A percentile compares a stretch with the other conserved stretches of the same genome.
Conservation (phyloP, 1,284 basidiomycete species). For the Spongispora temasekensis region DNA sequence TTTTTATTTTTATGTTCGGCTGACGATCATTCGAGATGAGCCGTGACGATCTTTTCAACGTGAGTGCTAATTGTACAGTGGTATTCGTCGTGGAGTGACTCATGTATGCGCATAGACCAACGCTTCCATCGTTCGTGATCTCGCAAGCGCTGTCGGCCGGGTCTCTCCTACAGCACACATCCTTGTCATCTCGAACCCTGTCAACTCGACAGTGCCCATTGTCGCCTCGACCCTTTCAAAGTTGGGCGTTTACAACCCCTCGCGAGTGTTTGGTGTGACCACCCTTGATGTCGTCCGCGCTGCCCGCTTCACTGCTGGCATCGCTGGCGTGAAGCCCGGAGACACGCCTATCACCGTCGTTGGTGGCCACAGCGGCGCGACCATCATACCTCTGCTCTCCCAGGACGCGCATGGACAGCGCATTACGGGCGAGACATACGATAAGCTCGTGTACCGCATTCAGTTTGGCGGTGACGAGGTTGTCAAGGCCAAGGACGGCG, state of each 20-base stretch:
- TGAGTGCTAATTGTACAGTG: constrained; percentile 41
- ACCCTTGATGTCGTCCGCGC: constrained; percentile 97
- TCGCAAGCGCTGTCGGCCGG: constrained; percentile 86
- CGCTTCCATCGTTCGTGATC: constrained; percentile 95
- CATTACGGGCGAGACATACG: constrained; percentile 60
- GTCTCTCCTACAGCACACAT: constrained; percentile 90
- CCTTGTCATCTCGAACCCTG: constrained; percentile 96
- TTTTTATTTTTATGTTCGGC: too few species aligned
- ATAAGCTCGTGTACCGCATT: constrained; percentile 79
- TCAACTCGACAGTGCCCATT: constrained; percentile 97
- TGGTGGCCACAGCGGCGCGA: constrained; percentile 95
- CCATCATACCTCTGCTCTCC: constrained; percentile 94
- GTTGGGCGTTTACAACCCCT: constrained; percentile 91
- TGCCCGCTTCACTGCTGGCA: constrained; percentile 84
- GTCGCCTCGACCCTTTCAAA: constrained; percentile 93
- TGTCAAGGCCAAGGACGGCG: constrained; percentile 88
- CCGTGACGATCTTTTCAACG: constrained; percentile 99
- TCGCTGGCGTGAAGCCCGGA: constrained; percentile 67
- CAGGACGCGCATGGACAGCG: constrained; percentile 70
- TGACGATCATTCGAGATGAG: constrained; percentile 68
- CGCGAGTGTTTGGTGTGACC: constrained; percentile 83
- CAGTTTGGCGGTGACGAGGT: constrained; percentile 94
- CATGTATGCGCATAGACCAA: constrained; percentile 64
- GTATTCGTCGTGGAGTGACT: not conserved
- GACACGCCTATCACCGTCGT: constrained; percentile 85